Conservation (phyloP, 2,329 filamentous ascomycete species). For the Talaromyces sp. region DNA sequence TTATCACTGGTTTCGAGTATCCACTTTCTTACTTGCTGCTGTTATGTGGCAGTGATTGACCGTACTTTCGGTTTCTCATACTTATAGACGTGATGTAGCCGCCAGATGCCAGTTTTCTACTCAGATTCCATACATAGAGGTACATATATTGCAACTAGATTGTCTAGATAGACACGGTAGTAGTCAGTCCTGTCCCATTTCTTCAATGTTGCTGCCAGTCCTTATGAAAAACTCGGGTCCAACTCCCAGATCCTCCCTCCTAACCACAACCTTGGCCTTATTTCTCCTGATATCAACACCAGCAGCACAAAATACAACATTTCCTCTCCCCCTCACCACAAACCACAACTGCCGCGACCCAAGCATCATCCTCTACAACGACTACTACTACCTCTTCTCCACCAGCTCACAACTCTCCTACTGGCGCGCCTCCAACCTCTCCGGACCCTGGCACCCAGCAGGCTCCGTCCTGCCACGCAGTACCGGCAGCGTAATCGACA, state of each 20-base stretch:
- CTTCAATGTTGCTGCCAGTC: not conserved
- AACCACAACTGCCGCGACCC: slow-evolving; percentile 14
- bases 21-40: not conserved
- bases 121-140: too few species aligned
- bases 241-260: not conserved
- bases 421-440: slow-evolving; percentile 12
- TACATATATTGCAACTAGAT: not conserved
- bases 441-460: slow-evolving; percentile 10
- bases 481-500: slow-evolving; percentile 31
- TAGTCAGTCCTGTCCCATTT: not conserved
- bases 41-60: not conserved
- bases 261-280: not conserved
- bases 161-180: not conserved
- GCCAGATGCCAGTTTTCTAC: not conserved
- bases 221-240: not conserved
- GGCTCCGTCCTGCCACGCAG: slow-evolving; percentile 27
- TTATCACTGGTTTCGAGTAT: not conserved
- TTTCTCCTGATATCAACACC: not conserved
- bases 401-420: slow-evolving; percentile 1
- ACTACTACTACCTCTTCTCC: slow-evolving; percentile 16
- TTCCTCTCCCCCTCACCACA: slow-evolving; percentile 11
- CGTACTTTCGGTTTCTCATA: not conserved
- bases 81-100: not conserved
- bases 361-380: slow-evolving; percentile 14
- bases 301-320: not conserved